These are phyloP conservation scores for Thamnidium elegans DNA, from an alignment of 192 early-diverging fungal genomes.

Conservation along the genomic window DNA sequence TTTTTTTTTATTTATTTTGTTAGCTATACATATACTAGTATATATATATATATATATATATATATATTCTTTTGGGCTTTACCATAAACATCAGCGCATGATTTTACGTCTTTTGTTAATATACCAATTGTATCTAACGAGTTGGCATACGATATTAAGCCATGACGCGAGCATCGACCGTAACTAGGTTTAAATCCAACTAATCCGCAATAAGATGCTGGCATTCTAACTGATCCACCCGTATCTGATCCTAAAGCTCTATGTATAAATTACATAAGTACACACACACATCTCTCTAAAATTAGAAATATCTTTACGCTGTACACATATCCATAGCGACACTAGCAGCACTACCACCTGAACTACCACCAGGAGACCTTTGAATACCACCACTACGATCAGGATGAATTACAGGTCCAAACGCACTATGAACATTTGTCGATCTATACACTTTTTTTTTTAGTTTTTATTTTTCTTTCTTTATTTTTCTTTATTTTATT, in stretches of 20 bases:
- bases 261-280: not conserved
- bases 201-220: conserved; percentile 91
- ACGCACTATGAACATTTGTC: conserved; percentile 42
- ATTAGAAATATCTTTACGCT: conserved; percentile 42
- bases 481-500: not conserved
- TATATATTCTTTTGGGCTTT: not conserved
- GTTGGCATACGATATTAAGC: conserved; percentile 82
- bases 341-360: conserved; percentile 87
- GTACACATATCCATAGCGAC: conserved; percentile 80
- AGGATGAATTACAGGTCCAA: conserved; percentile 45
- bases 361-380: conserved; percentile 83
- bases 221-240: conserved; percentile 90
- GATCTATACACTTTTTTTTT: conserved; percentile 33
- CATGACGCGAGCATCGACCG: conserved; percentile 79
- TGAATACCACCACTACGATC: conserved; percentile 6
- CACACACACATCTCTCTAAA: not conserved
- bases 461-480: not conserved
- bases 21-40: not conserved
- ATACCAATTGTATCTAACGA: conserved; percentile 90
- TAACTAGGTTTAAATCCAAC: conserved; percentile 94
- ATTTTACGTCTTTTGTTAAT: conserved; percentile 57
- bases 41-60: no score
- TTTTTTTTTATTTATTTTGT: not conserved
- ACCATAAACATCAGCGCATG: conserved; percentile 61
- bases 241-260: conserved; percentile 92